Conservation (phyloP, 495 filamentous ascomycete genomes). For the Geopyxis carbonaria region DNA sequence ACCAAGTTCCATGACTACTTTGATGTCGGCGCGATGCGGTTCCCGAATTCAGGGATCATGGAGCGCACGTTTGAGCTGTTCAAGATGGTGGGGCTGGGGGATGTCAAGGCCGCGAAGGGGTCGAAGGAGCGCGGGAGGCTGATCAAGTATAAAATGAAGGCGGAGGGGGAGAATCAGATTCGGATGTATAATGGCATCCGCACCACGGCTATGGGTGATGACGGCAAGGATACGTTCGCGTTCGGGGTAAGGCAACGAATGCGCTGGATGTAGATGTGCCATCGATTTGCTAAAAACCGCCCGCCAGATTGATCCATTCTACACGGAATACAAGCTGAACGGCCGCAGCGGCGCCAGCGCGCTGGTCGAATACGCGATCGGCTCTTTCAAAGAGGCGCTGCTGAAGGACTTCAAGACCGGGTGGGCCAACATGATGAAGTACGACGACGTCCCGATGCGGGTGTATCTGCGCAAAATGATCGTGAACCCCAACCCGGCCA, state of each 20-base stretch:
- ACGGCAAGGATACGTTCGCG: no score
- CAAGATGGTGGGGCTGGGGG: not conserved
- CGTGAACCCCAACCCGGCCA: not conserved
- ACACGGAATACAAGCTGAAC: constrained; percentile 2
- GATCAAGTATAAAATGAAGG: constrained; percentile 16
- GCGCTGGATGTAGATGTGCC: no score
- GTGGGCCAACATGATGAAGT: constrained; percentile 7
- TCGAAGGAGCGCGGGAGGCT: constrained; percentile 2
- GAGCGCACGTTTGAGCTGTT: constrained; percentile 14
- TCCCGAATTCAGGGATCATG: constrained; percentile 25
- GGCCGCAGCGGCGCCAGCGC: constrained; percentile 1
- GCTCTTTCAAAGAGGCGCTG: constrained; percentile 4
- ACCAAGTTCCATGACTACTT: constrained; percentile 28
- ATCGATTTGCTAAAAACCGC: no score
- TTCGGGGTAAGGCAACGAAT: no score
- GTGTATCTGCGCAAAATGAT: not conserved
- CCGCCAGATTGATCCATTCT: constrained; percentile 1
- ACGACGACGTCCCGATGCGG: constrained; percentile 9
- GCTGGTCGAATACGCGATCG: no score
- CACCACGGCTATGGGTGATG: not conserved
- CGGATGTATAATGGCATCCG: constrained; percentile 16
- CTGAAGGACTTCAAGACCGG: constrained; percentile 6
- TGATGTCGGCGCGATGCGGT: constrained; percentile 32
- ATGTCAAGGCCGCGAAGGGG: no score
- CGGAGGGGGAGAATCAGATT: constrained; percentile 1